Evolutionary conservation across 768 basidiomycete species (phyloP), one percentile per base, ranked within the genome.

Genomic region (Boletus tomentosulus): DNA sequence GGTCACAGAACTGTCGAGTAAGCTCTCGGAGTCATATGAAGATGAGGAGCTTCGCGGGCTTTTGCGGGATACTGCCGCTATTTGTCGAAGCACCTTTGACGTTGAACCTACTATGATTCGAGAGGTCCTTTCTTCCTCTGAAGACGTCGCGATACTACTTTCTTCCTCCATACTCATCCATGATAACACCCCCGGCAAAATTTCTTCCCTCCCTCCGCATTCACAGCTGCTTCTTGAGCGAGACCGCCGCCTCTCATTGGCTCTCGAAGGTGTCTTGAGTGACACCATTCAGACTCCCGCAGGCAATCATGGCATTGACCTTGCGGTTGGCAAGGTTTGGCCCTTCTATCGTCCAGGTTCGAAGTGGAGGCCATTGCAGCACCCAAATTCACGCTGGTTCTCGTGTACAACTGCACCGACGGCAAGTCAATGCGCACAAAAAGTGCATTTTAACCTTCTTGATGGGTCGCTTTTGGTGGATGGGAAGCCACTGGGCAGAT

Each of bases 21-120:
- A 65, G 30, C 56, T 71, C 15, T 56, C 63, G 15, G 8, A 24
- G 1, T 41, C 56, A 19, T 46, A 42, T 3, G 55, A 46, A 7
- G 58, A 61, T n/a, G 48, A 58, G 7, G 61, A 65, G 2, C 27
- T 58, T 19, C 59, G 63, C 37, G 52, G 50, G 10, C 66, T 63
- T 15, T 56, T 75, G 25, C 66, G 71, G 30, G 73, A 75, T 44
- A 65, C 71, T 31, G 76, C 76, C 1, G 63, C 66, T 2, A 67
- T 68, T 15, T 79, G 78, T 58, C 67, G 77, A 19, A 61, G 66
- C 19, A 67, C 59, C 0, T 68, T 67, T n/a, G 59, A 74, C 34
- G 67, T 70, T 0, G 66, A 61, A 33, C 34, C 54, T 3, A 25
- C 35, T 0, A 19, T 59, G 39, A 31, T 53, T 5, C 46, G 11